Evolutionary conservation across 2,329 filamentous ascomycete species (phyloP), one percentile per base, ranked within the genome.

Genomic region (Peltaster fructicola): DNA sequence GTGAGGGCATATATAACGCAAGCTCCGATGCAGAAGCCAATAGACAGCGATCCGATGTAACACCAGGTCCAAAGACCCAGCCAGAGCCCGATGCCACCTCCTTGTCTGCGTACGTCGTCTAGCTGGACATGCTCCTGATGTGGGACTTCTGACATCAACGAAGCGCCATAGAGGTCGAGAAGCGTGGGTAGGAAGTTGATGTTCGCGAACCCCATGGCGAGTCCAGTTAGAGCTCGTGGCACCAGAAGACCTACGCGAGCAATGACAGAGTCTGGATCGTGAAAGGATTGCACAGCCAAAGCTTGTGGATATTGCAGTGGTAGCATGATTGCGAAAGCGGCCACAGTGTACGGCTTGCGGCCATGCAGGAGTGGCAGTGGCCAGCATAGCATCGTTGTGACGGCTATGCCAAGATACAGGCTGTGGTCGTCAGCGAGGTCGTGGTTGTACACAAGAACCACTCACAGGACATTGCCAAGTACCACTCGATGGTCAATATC

Each of bases 41-140:
- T 43, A 1, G 69, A 67, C 12, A 82, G 58, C 12, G 74, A 78
- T 5, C 71, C 73, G 38, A 78, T 68, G 48, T 68, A 77, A 43
- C 73, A 78, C 68, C 73, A 84, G 1, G 73, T 72, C 74, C 76
- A 82, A 27, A 77, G 59, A 2, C 74, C 73, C 7, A 81, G 57
- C 78, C 77, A 84, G n/a, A 77, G 54, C 0, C 78, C 78, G 55
- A 82, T 72, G 0, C 78, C 77, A 8, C 77, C 75, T 6, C 78
- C 78, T 40, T 81, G 73, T 19, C 76, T 61, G 27, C 77, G 65
- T 10, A 76, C 65, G 45, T 82, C 77, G 36, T 66, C 67, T 8
- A 62, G 51, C 29, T 73, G 63, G 1, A 75, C 70, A 11, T 75
- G 52, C 40, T 80, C 76, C 48, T 79, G 71, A 39, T 81, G 74